Conservation (phyloP, 768 basidiomycete genomes). For the Lyophyllum decastes region DNA sequence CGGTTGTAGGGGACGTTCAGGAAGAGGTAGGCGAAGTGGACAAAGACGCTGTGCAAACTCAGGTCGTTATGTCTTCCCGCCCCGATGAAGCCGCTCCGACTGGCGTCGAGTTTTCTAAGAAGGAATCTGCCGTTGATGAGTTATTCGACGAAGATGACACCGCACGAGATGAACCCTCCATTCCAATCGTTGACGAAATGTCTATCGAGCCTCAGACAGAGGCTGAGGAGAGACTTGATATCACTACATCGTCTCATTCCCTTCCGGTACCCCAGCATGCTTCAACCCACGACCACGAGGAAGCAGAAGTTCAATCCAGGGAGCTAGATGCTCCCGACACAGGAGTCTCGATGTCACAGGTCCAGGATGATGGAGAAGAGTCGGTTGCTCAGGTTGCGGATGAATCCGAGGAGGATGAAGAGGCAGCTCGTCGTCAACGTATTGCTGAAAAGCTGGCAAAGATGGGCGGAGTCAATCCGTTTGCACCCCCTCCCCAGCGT, state of each 20-base stretch:
- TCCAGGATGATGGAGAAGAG: conserved; percentile 3
- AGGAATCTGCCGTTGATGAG: not conserved
- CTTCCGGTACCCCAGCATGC: not conserved
- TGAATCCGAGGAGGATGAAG: conserved; percentile 50
- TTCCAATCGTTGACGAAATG: not conserved
- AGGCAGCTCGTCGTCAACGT: conserved; percentile 53
- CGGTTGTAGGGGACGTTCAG: conserved; percentile 12
- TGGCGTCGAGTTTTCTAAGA: not conserved
- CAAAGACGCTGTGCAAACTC: conserved; percentile 1
- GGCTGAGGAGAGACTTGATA: not conserved
- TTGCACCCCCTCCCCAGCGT: conserved; percentile 30
- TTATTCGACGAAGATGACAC: not conserved
- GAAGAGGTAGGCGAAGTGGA: conserved; percentile 18
- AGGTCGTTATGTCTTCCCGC: not conserved
- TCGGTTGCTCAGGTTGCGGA: conserved; percentile 6
- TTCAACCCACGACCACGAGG: not conserved
- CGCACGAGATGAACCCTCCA: conserved; percentile 3
- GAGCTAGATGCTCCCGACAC: not conserved
- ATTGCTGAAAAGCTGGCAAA: conserved; percentile 66
- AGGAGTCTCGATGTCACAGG: not conserved
- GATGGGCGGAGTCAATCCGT: conserved; percentile 69
- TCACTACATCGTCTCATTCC: not conserved
- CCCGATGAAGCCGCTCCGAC: not conserved
- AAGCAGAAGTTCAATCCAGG: not conserved
- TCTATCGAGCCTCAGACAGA: not conserved